Evolutionary conservation across 495 filamentous ascomycete genomes (phyloP).

Genomic region (Geopyxis carbonaria): DNA sequence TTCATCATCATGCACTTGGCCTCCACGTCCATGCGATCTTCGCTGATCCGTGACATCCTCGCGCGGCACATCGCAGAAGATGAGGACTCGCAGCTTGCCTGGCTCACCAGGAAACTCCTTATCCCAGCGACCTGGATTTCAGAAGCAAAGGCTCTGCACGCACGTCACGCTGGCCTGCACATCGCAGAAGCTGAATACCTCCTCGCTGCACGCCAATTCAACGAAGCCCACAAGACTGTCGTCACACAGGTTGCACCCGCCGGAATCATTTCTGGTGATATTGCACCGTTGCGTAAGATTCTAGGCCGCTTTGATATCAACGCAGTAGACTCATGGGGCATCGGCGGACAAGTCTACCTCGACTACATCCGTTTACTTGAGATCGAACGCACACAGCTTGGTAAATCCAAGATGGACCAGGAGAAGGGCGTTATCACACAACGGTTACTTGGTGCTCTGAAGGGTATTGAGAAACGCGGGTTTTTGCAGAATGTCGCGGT

Average conservation of each 20-base stretch:
- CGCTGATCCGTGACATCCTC: conserved; percentile 51
- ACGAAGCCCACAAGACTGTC: conserved; percentile 71
- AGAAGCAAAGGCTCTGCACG: conserved; percentile 71
- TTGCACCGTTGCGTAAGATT: conserved; percentile 41
- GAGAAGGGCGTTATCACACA: conserved; percentile 43
- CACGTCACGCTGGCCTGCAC: conserved; percentile 48
- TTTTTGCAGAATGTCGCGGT: conserved; percentile 42
- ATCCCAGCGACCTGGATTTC: conserved; percentile 66
- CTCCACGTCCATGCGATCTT: conserved; percentile 41
- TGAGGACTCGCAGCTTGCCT: conserved; percentile 28
- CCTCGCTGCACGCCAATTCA: conserved; percentile 54
- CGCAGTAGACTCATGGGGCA: conserved; percentile 43
- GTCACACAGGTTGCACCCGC: conserved; percentile 57
- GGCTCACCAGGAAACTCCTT: conserved; percentile 41
- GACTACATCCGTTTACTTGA: conserved; percentile 53
- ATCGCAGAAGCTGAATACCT: conserved; percentile 49
- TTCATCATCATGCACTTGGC: conserved; percentile 67
- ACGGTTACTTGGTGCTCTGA: conserved; percentile 45
- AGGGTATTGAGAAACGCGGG: conserved; percentile 33
- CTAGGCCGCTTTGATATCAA: conserved; percentile 48
- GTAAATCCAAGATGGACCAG: conserved; percentile 18
- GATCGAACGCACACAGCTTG: conserved; percentile 24
- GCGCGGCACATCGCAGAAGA: conserved; percentile 45
- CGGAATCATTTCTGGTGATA: conserved; percentile 62
- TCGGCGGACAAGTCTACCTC: conserved; percentile 64